A percentile compares a stretch with the other conserved stretches of the same genome.
phyloP scores from a whole-genome alignment of 2,329 filamentous ascomycete genomes.

The Emmonsia crescens region DNA sequence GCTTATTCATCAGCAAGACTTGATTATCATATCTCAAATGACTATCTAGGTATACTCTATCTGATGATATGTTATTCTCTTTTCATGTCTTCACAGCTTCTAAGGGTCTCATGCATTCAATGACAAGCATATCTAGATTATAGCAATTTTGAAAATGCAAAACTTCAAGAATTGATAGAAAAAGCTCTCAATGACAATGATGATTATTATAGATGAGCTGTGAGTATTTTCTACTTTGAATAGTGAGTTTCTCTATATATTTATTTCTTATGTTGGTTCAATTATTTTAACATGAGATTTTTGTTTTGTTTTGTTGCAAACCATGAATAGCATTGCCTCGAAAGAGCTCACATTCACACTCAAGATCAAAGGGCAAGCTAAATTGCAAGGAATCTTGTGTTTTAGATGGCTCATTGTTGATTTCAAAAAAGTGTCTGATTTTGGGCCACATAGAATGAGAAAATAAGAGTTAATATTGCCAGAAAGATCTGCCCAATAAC shows the following conservation, averaged over 20 bases:
- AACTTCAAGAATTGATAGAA: slow-evolving; percentile 10
- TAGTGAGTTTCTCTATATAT: slow-evolving; percentile 7
- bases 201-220: slow-evolving; percentile 11
- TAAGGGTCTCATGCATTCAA: not conserved
- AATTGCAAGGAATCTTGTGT: too few species aligned
- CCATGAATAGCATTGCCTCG: too few species aligned
- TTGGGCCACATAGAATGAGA: too few species aligned
- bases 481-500: too few species aligned
- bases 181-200: slow-evolving; percentile 8
- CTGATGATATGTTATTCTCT: slow-evolving; percentile 6
- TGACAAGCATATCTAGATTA: slow-evolving; percentile 12
- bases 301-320: too few species aligned
- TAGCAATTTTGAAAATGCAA: slow-evolving; percentile 12
- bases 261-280: not conserved
- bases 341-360: slow-evolving; percentile 12
- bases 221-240: slow-evolving; percentile 13
- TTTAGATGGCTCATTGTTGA: too few species aligned
- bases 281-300: too few species aligned
- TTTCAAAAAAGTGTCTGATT: too few species aligned
- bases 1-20: slow-evolving; percentile 12
- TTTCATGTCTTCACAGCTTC: not conserved
- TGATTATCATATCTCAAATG: slow-evolving; percentile 13
- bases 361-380: too few species aligned
- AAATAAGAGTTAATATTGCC: too few species aligned
- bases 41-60: slow-evolving; percentile 8